phyloP scores from a whole-genome alignment of 2,329 filamentous ascomycete species.

The Didymella arachidicola region DNA sequence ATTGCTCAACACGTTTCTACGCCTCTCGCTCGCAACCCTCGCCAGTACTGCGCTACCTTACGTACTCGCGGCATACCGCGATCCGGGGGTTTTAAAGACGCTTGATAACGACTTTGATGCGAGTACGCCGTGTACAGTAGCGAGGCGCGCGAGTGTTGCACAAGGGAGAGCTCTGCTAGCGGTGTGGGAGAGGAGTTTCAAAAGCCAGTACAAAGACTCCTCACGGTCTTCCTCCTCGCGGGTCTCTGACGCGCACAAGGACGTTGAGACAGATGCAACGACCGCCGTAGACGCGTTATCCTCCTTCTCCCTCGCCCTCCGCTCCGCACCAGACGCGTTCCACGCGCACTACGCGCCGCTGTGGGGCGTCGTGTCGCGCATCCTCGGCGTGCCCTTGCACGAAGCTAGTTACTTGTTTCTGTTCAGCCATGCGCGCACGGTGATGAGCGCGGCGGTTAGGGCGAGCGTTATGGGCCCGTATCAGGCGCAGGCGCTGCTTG shows the following conservation, averaged over 20 bases:
- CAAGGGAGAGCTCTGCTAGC: constrained; percentile 78
- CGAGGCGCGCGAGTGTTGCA: constrained; percentile 74
- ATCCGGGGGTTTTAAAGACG: constrained; percentile 59
- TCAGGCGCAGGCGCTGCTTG: constrained; percentile 77
- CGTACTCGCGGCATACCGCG: constrained; percentile 70
- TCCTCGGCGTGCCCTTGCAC: constrained; percentile 66
- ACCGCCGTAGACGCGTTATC: constrained; percentile 33
- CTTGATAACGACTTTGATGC: constrained; percentile 82
- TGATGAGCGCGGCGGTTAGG: constrained; percentile 78
- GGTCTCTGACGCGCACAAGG: not conserved
- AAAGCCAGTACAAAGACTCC: constrained; percentile 33
- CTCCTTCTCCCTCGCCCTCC: constrained; percentile 40
- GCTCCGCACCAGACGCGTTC: constrained; percentile 39
- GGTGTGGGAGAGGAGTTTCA: constrained; percentile 78
- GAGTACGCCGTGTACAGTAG: constrained; percentile 79
- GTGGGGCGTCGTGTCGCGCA: constrained; percentile 69
- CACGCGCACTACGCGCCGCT: constrained; percentile 74
- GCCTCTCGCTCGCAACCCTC: constrained; percentile 73
- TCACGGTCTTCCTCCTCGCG: not conserved
- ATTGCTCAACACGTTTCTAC: constrained; percentile 71
- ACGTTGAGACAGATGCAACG: not conserved
- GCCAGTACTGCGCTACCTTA: constrained; percentile 78
- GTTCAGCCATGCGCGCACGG: constrained; percentile 76
- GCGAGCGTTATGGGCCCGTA: constrained; percentile 82
- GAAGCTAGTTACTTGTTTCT: constrained; percentile 79